Evolutionary conservation across 2,329 filamentous ascomycete genomes (phyloP).

Genomic region (Periconia digitata): DNA sequence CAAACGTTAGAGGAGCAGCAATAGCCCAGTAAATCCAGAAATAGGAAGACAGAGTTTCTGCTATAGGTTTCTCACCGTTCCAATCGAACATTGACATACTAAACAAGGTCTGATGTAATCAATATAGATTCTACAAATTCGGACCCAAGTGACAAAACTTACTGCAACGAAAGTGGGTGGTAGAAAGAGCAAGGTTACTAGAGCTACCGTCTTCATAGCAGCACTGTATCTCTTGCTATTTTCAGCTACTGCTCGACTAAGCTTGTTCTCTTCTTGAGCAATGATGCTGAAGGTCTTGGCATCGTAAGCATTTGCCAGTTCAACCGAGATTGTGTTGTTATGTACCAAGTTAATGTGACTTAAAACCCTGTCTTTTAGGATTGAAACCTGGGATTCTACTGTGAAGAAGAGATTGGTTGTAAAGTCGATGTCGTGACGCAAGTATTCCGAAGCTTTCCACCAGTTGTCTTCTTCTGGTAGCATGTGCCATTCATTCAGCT

Average conservation of each 20-base stretch:
- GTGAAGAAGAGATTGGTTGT: constrained; percentile 8
- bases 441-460: background rate
- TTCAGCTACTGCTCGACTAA: constrained; percentile 11
- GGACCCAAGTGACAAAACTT: background rate
- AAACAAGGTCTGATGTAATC: constrained; percentile 5
- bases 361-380: constrained; percentile 10
- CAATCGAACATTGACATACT: constrained; percentile 15
- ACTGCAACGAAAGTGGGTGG: constrained; percentile 46
- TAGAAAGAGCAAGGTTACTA: constrained; percentile 46
- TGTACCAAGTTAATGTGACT: constrained; percentile 14
- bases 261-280: constrained; percentile 15
- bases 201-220: constrained; percentile 44
- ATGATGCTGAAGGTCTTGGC: constrained; percentile 14
- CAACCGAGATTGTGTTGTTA: background rate
- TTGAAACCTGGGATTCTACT: constrained; percentile 3
- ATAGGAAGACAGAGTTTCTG: constrained; percentile 2
- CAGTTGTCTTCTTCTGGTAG: background rate
- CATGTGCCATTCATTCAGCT: constrained; percentile 2
- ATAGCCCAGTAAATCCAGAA: constrained; percentile 17
- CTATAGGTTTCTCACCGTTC: background rate
- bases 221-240: constrained; percentile 33
- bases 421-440: constrained; percentile 8
- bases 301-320: background rate
- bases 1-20: background rate
- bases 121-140: background rate